These are phyloP conservation scores for Nitzschia sp. DNA, from an alignment of 108 stramenopile species.

Conservation along the genomic window DNA sequence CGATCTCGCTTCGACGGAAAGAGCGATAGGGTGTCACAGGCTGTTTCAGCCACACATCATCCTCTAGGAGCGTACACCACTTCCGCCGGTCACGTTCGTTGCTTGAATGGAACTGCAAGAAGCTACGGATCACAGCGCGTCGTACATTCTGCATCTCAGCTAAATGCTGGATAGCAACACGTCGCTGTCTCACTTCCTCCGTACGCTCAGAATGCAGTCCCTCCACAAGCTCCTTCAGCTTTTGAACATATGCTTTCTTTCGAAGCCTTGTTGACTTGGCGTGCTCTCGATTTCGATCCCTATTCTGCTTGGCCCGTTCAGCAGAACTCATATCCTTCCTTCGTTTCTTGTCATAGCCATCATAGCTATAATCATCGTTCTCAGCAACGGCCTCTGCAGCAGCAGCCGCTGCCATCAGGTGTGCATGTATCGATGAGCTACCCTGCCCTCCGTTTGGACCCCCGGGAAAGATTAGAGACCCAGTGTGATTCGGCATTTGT, in stretches of 20 bases:
- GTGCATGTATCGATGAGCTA: constrained; percentile 27
- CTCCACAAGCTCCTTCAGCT: constrained; percentile 90
- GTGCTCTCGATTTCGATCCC: constrained; percentile 94
- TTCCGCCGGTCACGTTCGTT: constrained; percentile 61
- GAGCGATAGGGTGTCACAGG: constrained; percentile 89
- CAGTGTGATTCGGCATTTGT: not conserved
- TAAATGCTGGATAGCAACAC: constrained; percentile 79
- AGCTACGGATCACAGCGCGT: constrained; percentile 66
- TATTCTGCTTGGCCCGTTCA: constrained; percentile 72
- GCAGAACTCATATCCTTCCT: constrained; percentile 44
- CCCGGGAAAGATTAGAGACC: not conserved
- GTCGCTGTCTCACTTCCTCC: constrained; percentile 76
- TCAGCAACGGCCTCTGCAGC: constrained; percentile 16
- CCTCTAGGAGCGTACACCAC: constrained; percentile 79
- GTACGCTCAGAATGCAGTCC: constrained; percentile 75
- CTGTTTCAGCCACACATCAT: constrained; percentile 77
- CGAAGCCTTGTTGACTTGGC: constrained; percentile 92
- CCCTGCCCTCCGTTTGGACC: not conserved
- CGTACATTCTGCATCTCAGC: constrained; percentile 77
- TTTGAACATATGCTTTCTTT: constrained; percentile 94
- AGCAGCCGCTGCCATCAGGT: constrained; percentile 42
- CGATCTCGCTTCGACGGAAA: constrained; percentile 77
- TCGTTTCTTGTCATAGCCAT: constrained; percentile 6
- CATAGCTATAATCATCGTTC: not conserved
- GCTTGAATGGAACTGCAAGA: constrained; percentile 62